Evolutionary conservation across 1,284 basidiomycete species (phyloP).

Genomic region (Cryptococcus maquisensis): DNA sequence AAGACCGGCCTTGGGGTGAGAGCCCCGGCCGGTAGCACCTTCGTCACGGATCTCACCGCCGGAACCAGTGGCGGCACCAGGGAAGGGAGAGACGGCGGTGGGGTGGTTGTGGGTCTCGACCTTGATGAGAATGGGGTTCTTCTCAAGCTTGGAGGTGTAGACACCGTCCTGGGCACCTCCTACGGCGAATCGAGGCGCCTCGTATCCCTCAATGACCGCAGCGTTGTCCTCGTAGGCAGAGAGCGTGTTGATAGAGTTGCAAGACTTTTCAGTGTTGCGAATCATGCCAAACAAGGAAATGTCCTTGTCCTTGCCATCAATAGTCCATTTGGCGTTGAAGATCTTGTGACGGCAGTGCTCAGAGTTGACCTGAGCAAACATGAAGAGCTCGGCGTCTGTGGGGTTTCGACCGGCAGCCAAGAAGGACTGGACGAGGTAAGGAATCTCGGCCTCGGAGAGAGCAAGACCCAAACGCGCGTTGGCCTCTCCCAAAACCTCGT

Average conservation of each 20-base stretch:
- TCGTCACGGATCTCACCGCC: conserved; percentile 98
- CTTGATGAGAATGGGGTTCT: conserved; percentile 91
- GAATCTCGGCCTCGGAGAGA: conserved; percentile 82
- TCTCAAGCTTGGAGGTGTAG: conserved; percentile 62
- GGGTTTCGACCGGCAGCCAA: conserved; percentile 73
- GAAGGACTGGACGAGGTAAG: conserved; percentile 88
- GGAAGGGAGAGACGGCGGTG: conserved; percentile 95
- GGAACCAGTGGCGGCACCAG: conserved; percentile 94
- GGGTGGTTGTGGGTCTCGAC: conserved; percentile 99
- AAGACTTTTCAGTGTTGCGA: conserved; percentile 79
- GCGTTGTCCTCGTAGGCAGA: conserved; percentile 99
- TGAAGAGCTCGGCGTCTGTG: conserved; percentile 97
- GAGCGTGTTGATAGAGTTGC: conserved; percentile 71
- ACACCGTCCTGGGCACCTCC: conserved; percentile 47
- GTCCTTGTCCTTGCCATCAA: conserved; percentile 67
- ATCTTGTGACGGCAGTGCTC: conserved; percentile 99
- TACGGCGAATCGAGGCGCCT: conserved; percentile 77
- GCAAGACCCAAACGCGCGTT: conserved; percentile 88
- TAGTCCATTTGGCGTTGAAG: conserved; percentile 96
- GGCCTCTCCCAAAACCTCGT: conserved; percentile 62
- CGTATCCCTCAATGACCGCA: conserved; percentile 79
- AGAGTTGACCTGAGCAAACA: conserved; percentile 99
- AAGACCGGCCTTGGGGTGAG: conserved; percentile 93
- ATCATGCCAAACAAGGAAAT: conserved; percentile 96
- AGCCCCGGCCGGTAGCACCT: conserved; percentile 90